These are phyloP conservation scores for Fonsecaea pedrosoi DNA, from an alignment of 2,329 filamentous ascomycete species.

Conservation along the genomic window DNA sequence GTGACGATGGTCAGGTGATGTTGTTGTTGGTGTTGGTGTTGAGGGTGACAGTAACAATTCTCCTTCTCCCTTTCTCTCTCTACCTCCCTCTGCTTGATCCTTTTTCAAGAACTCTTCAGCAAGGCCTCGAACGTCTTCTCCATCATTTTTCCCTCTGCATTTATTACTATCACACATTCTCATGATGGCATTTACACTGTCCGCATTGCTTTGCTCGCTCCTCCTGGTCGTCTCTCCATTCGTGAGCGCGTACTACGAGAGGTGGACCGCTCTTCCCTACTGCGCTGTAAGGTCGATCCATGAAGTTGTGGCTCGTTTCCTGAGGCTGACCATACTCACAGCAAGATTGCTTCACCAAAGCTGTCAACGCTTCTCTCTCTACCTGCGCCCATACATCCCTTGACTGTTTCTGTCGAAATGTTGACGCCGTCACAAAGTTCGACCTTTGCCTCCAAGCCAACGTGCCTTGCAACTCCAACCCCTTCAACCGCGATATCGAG, in stretches of 20 bases:
- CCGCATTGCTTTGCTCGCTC: not conserved
- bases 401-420: constrained; percentile 7
- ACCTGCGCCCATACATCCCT: constrained; percentile 1
- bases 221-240: not conserved
- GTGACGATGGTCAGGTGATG: not conserved
- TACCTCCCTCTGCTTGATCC: too few relatives aligned
- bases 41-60: not conserved
- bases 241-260: constrained; percentile 1
- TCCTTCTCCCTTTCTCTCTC: too few relatives aligned
- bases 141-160: not conserved
- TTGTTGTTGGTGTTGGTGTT: not conserved
- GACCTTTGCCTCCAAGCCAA: constrained; percentile 6
- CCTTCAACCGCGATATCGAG: constrained; percentile 6
- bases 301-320: not conserved
- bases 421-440: not conserved
- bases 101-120: not conserved
- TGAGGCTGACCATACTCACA: constrained; percentile 1
- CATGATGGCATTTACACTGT: not conserved
- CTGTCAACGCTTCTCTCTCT: constrained; percentile 12
- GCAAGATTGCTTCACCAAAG: constrained; percentile 17
- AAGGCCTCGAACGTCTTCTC: not conserved
- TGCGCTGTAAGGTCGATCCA: constrained; percentile 13
- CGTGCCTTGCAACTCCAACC: not conserved
- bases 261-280: constrained; percentile 10
- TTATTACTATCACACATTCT: not conserved